Percentiles rank a stretch among this genome's conserved stretches.
Conservation (phyloP, 1,284 basidiomycete genomes). For the Cutaneotrichosporon sp. region DNA sequence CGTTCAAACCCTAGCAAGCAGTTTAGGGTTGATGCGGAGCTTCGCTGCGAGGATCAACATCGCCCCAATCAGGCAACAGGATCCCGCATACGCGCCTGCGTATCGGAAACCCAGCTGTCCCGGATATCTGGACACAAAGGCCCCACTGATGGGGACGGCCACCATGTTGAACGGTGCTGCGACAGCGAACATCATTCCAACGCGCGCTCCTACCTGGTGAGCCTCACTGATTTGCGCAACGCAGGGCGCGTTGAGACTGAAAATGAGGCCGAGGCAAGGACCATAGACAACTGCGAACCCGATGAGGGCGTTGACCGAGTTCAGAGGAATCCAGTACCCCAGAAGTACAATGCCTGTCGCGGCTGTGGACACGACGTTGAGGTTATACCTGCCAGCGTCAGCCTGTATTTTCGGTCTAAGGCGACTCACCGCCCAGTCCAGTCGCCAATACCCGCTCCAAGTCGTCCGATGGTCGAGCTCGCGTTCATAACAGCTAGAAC, state of each 20-base stretch:
- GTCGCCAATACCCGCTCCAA: slow-evolving; percentile 14
- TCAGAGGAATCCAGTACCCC: slow-evolving; percentile 24
- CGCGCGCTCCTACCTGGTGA: slow-evolving; percentile 27
- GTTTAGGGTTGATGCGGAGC: neutral
- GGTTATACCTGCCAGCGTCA: too few species aligned
- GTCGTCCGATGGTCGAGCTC: slow-evolving; percentile 26
- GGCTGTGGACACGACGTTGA: slow-evolving; percentile 28
- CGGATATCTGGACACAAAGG: slow-evolving; percentile 21
- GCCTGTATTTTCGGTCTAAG: too few species aligned
- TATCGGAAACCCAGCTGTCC: neutral
- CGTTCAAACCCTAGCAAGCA: neutral
- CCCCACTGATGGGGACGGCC: slow-evolving; percentile 43
- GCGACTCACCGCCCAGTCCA: slow-evolving; percentile 11
- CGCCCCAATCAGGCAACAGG: neutral
- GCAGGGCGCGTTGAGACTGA: slow-evolving; percentile 27
- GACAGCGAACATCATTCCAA: slow-evolving; percentile 25
- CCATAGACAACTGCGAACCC: slow-evolving; percentile 42
- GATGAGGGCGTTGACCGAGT: slow-evolving; percentile 27
- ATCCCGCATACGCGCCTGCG: neutral
- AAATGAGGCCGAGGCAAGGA: slow-evolving; percentile 29
- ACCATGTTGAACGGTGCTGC: slow-evolving; percentile 31
- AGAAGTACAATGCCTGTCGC: slow-evolving; percentile 21
- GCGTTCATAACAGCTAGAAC: slow-evolving; percentile 33
- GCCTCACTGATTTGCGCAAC: slow-evolving; percentile 23
- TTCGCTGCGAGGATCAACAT: neutral